A percentile compares a stretch with the other conserved stretches of the same genome.
Evolutionary conservation across 441 rosid species (phyloP).

Genomic region (Gossypium gossypioides): DNA sequence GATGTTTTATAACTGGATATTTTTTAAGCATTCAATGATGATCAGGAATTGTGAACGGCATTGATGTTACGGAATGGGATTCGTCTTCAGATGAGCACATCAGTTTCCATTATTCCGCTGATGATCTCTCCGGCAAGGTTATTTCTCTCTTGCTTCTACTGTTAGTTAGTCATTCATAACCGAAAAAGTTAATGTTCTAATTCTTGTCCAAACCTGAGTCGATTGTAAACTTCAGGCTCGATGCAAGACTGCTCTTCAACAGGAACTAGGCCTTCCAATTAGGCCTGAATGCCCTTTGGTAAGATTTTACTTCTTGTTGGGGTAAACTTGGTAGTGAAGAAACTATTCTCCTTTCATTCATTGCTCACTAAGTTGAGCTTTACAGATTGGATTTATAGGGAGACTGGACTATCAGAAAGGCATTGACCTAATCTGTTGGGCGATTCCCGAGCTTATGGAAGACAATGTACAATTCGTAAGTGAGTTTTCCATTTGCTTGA

Average conservation of each 20-base stretch:
- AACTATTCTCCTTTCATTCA: background rate
- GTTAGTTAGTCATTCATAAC: background rate
- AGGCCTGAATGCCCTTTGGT: conserved; percentile 82
- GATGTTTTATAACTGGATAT: background rate
- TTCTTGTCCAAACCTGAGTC: conserved; percentile 6
- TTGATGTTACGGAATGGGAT: conserved; percentile 71
- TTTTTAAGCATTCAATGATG: conserved; percentile 11
- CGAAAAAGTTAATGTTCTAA: background rate
- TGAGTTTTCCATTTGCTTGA: conserved; percentile 10
- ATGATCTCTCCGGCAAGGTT: conserved; percentile 81
- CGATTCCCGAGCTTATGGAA: conserved; percentile 63
- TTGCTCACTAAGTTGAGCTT: conserved; percentile 17
- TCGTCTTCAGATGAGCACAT: conserved; percentile 64
- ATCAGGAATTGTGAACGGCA: conserved; percentile 83
- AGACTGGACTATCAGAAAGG: conserved; percentile 95
- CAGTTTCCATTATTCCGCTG: conserved; percentile 48
- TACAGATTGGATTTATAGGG: conserved; percentile 89
- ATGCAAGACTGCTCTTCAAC: conserved; percentile 80
- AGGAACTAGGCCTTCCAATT: conserved; percentile 76
- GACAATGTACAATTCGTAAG: conserved; percentile 90
- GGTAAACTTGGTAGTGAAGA: background rate
- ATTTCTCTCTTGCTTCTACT: conserved; percentile 5
- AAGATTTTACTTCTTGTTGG: conserved; percentile 14
- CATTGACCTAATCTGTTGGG: conserved; percentile 64
- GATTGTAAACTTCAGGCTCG: conserved; percentile 38